Conservation (phyloP, 441 rosid genomes). For the Geranium incanum region DNA sequence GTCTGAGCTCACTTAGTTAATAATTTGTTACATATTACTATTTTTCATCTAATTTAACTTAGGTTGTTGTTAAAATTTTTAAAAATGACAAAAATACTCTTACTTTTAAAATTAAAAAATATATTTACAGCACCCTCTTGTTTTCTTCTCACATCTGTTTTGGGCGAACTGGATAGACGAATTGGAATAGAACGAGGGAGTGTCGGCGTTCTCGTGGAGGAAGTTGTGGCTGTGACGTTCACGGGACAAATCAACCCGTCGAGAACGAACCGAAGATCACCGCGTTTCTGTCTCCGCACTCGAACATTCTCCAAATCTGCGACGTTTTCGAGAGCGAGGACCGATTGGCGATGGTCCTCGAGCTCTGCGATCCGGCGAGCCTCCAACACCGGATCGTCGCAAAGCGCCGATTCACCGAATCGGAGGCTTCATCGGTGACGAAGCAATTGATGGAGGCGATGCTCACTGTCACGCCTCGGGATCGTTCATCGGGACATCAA, state of each 20-base stretch:
- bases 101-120: no score
- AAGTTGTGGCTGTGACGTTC: no score
- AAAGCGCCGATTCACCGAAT: constrained; percentile 26
- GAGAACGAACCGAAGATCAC: constrained; percentile 66
- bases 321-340: constrained; percentile 56
- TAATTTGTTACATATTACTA: no score
- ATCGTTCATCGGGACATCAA: constrained; percentile 59
- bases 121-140: no score
- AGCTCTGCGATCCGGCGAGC: constrained; percentile 52
- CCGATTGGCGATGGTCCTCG: constrained; percentile 49
- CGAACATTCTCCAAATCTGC: constrained; percentile 53
- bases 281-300: constrained; percentile 60
- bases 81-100: no score
- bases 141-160: no score
- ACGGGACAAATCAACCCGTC: constrained; percentile 10
- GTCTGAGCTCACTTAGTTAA: no score
- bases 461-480: constrained; percentile 48
- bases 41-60: no score
- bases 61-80: no score
- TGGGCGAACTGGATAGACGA: no score
- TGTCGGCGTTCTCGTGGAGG: no score
- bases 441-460: constrained; percentile 40
- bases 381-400: constrained; percentile 42
- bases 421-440: constrained; percentile 30
- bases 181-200: no score